Conservation (phyloP, 306 rosid species). For the Carpinus viminea region DNA sequence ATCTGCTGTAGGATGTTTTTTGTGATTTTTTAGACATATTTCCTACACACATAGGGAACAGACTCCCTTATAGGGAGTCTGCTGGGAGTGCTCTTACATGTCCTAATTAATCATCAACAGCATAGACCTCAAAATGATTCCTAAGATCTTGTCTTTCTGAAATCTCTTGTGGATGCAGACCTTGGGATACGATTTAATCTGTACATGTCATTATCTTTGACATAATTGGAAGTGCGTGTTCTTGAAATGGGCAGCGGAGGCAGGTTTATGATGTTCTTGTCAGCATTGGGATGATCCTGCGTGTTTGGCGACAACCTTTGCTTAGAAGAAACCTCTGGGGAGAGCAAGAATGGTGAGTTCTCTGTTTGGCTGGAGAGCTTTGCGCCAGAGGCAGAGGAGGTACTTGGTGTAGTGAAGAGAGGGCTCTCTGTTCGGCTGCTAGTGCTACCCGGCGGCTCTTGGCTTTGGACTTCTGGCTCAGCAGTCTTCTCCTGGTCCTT, state of each 20-base stretch:
- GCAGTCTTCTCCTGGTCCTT: slow-evolving; percentile 42
- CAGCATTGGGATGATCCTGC: slow-evolving; percentile 28
- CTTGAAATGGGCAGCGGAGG: slow-evolving; percentile 58
- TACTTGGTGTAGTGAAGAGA: slow-evolving; percentile 29
- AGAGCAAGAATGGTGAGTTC: slow-evolving; percentile 40
- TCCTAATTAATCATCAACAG: slow-evolving; percentile 32
- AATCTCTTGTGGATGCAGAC: slow-evolving; percentile 75
- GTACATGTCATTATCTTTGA: slow-evolving; percentile 36
- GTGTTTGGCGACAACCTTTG: slow-evolving; percentile 29
- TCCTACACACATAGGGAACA: too few species aligned
- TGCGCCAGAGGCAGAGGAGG: slow-evolving; percentile 57
- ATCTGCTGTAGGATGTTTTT: too few species aligned
- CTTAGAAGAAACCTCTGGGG: slow-evolving; percentile 34
- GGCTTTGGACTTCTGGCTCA: slow-evolving; percentile 31
- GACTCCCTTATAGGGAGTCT: too few species aligned
- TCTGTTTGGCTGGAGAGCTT: slow-evolving; percentile 44
- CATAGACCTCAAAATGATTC: slow-evolving; percentile 38
- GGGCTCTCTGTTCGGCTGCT: slow-evolving; percentile 14
- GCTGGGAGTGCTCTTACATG: too few species aligned
- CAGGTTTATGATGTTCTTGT: slow-evolving; percentile 34
- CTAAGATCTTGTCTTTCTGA: slow-evolving; percentile 36
- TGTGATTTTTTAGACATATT: too few species aligned
- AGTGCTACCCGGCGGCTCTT: slow-evolving; percentile 40
- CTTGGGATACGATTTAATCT: slow-evolving; percentile 44
- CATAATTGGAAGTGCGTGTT: slow-evolving; percentile 25